Evolutionary conservation across 345 rosid species (phyloP), one percentile per base, ranked within the genome.

Genomic region (Syzygium aromaticum): DNA sequence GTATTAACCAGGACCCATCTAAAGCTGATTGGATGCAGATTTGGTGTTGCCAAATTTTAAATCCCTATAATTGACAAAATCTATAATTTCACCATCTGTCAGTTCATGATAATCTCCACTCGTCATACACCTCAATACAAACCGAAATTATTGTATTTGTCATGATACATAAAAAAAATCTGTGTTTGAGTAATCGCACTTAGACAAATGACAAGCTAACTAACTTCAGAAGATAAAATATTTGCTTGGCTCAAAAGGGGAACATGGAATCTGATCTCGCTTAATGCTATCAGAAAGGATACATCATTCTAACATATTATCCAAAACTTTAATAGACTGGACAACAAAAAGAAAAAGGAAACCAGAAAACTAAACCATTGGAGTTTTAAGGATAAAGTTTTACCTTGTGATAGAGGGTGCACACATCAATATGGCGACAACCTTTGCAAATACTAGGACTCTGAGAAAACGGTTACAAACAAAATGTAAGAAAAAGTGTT

Each of bases 351-450:
- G 3, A 27, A 27, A 27, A 85, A n/a, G 6, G 25, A n/a, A 30
- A n/a, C 40, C 23, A 27, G 28, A 87, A 84, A 77, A 64, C 40
- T 73, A 49, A 38, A 85, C 51, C 86, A 52, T 33, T 22, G 46
- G 82, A 73, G 27, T 73, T 22, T 19, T 38, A 73, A 83, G 87
- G 64, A 86, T 52, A 89, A 89, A 90, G 86, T 61, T 22, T 85
- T 94, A 98, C 99, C 98, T 96, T 96, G 87, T 98, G 99, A 92
- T 95, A 95, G 87, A 96, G 90, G 84, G 96, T 93, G 90, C 99
- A 98, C 61, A 89, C 94, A 90, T 93, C 95, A 89, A 98, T 92
- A 93, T 96, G 99, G 77, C 98, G 98, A 89, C 99, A 98, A 87
- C 94, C 87, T 89, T 91, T 95, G 93, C 99, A 98, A 89, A 94